Evolutionary conservation across 164 flowering plant genomes (phyloP).

Genomic region (Nelumbo lutea): DNA sequence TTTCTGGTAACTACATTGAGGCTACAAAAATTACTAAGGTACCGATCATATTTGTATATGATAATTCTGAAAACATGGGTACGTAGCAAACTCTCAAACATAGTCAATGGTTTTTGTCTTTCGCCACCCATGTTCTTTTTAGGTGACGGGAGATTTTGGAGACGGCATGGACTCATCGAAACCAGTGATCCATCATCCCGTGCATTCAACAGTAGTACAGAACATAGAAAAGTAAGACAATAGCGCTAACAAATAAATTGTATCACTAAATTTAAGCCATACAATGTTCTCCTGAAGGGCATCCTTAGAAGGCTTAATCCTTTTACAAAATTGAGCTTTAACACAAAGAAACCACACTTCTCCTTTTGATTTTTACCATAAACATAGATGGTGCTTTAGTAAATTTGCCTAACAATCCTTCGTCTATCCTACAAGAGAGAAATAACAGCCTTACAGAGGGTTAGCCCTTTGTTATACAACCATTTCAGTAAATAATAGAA

Average conservation of each 20-base stretch:
- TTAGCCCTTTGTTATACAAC: neutral
- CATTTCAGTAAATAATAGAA: neutral
- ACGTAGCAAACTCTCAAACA: too few relatives aligned
- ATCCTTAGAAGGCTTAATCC: constrained; percentile 36
- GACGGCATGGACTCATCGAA: constrained; percentile 51
- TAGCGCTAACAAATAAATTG: neutral
- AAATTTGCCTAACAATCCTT: constrained; percentile 72
- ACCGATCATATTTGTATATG: too few relatives aligned
- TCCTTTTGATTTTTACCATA: constrained; percentile 61
- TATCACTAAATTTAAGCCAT: constrained; percentile 8
- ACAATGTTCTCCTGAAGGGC: constrained; percentile 31
- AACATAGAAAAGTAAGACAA: neutral
- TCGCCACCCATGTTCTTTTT: constrained; percentile 40
- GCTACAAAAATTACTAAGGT: constrained; percentile 6
- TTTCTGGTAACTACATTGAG: constrained; percentile 40
- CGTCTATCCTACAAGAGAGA: constrained; percentile 56
- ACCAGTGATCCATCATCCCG: constrained; percentile 47
- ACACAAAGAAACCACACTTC: constrained; percentile 66
- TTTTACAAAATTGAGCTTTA: constrained; percentile 68
- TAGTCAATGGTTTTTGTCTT: constrained; percentile 23
- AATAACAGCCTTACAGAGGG: neutral
- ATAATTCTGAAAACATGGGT: too few relatives aligned
- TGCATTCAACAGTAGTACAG: neutral
- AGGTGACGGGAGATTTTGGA: constrained; percentile 50
- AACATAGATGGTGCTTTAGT: constrained; percentile 59